Evolutionary conservation across 2,329 filamentous ascomycete genomes (phyloP).

Genomic region (Beauveria scarabaeidicola): DNA sequence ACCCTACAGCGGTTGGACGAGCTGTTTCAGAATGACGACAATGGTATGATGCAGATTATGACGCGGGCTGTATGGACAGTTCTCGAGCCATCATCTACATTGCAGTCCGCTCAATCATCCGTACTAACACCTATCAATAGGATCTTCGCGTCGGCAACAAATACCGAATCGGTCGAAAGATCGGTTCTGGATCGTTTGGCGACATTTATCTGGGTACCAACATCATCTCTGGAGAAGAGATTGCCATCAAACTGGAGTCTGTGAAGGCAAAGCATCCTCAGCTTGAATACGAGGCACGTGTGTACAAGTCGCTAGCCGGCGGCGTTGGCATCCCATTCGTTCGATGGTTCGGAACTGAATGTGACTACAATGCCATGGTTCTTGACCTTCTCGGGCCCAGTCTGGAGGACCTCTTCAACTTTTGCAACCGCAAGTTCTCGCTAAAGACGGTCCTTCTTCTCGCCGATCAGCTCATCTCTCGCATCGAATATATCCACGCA

Average conservation of each 20-base stretch:
- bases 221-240: conserved; percentile 98
- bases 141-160: conserved; percentile 99
- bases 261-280: conserved; percentile 99
- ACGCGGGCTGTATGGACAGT: neutral
- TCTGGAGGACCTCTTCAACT: conserved; percentile 98
- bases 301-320: conserved; percentile 83
- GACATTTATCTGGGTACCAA: conserved; percentile 99
- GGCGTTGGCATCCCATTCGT: conserved; percentile 98
- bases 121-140: conserved; percentile 35
- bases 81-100: too few relatives aligned
- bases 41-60: conserved; percentile 34
- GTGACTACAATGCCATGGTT: conserved; percentile 99
- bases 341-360: conserved; percentile 98
- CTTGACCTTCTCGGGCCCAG: conserved; percentile 92
- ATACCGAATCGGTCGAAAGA: conserved; percentile 99
- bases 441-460: conserved; percentile 95
- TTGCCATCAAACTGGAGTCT: conserved; percentile 98
- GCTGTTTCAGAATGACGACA: conserved; percentile 36
- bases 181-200: conserved; percentile 93
- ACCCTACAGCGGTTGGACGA: neutral
- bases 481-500: conserved; percentile 99
- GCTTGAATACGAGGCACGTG: conserved; percentile 95
- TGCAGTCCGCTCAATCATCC: neutral
- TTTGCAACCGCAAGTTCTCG: conserved; percentile 99
- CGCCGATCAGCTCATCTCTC: conserved; percentile 96